Base-by-base conservation (phyloP, 345 rosid genomes). In the Euphorbia lathyris region DNA sequence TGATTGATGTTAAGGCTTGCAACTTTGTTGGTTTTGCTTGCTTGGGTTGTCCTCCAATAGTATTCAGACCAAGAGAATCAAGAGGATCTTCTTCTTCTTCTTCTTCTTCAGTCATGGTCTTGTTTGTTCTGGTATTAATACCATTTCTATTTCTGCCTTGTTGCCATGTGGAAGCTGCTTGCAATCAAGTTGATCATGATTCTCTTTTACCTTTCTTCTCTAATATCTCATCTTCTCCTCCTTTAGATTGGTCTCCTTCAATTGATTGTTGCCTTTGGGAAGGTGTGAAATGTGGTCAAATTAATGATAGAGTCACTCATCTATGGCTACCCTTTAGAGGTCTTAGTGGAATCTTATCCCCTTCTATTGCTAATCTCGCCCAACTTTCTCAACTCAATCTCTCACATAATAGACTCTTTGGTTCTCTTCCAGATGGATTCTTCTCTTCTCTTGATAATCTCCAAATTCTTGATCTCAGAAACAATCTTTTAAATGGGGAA, bases 231-330 rank as follows among this genome's bases (percentile, higher is more conserved):
- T 60, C 55, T 5, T 59, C 82, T 27, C 47, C 78, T 22, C 78
- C 88, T 75, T 73, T 85, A 69, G 85, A 86, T 88, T 83, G 88
- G 65, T 14, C 81, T 13, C 36, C 78, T 9, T 68, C 60, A 64
- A 89, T 83, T 58, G 90, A 97, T 74, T 94, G 98, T 72, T 77
- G 80, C 43, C n/a, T n/a, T 25, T 94, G 97, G 97, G 97, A 89
- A 73, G 98, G 97, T 27, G 74, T 94, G 38, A 10, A 3, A 1
- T 91, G 97, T 65, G 87, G 77, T 60, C 66, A 34, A 10, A 47
- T 72, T 17, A 61, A 76, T 42, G 88, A 74, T 14, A 74, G 94
- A 11, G 90, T 94, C 53, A 70, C 75, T 66, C 74, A 66, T n/a
- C 81, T 94, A 27, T 73, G 25, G 78, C 80, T 94, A n/a, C 81